phyloP scores from a whole-genome alignment of 441 rosid species.

The Cnidoscolus chayamansa region DNA sequence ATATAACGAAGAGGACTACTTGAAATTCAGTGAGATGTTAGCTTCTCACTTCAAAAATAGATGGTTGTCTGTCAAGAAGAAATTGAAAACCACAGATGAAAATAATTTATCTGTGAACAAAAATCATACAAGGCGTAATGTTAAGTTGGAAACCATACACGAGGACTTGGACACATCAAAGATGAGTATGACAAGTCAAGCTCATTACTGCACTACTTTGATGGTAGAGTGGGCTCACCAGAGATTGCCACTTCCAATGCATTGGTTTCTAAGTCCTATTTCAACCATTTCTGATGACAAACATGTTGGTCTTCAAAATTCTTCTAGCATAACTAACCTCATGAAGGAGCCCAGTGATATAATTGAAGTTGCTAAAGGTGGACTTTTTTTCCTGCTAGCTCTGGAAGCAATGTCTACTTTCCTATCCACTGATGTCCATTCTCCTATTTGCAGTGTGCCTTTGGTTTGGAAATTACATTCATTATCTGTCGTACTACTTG shows the following conservation, averaged over 20 bases:
- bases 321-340: constrained; percentile 24
- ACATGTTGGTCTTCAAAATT: constrained; percentile 30
- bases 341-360: constrained; percentile 33
- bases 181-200: constrained; percentile 33
- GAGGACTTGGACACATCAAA: constrained; percentile 58
- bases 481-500: constrained; percentile 59
- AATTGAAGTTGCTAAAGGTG: constrained; percentile 64
- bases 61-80: constrained; percentile 67
- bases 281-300: constrained; percentile 41
- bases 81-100: constrained; percentile 36
- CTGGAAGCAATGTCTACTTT: constrained; percentile 62
- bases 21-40: constrained; percentile 44
- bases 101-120: constrained; percentile 19
- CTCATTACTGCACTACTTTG: constrained; percentile 31
- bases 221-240: constrained; percentile 75
- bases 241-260: constrained; percentile 80
- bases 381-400: constrained; percentile 77
- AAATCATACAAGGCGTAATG: constrained; percentile 31
- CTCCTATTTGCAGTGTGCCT: constrained; percentile 54
- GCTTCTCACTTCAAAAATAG: constrained; percentile 62
- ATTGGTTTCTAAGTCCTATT: constrained; percentile 92
- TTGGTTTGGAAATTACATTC: constrained; percentile 85
- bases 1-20: constrained; percentile 49
- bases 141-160: constrained; percentile 64
- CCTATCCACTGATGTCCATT: constrained; percentile 34